Conservation (phyloP, 2,329 filamentous ascomycete species). For the Aspergillus costaricaensis region DNA sequence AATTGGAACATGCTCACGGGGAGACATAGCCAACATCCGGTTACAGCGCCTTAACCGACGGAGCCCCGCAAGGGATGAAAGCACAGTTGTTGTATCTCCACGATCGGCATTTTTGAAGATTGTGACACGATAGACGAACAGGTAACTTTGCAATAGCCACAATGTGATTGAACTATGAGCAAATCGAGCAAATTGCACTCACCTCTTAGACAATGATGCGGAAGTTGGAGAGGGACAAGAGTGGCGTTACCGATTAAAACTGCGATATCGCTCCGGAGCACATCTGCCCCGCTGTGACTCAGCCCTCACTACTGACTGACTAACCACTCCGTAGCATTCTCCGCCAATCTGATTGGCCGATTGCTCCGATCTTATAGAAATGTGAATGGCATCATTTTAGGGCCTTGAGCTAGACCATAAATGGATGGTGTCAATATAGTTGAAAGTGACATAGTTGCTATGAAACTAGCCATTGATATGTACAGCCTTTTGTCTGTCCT, state of each 20-base stretch:
- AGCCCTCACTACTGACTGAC: conserved; percentile 14
- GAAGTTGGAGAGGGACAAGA: conserved; percentile 21
- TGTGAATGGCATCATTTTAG: conserved; percentile 5
- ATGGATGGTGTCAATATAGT: neutral
- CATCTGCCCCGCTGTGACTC: conserved; percentile 29
- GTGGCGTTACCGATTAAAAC: conserved; percentile 22
- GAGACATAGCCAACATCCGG: neutral
- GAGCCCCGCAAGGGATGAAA: neutral
- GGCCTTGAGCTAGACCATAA: neutral
- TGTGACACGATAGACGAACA: neutral
- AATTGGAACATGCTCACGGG: neutral
- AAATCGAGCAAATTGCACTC: conserved; percentile 16
- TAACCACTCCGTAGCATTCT: neutral
- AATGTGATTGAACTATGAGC: neutral
- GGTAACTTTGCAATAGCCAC: neutral
- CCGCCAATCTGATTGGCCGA: conserved; percentile 9
- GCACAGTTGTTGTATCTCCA: neutral
- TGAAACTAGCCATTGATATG: neutral
- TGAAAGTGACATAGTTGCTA: neutral
- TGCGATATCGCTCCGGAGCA: conserved; percentile 37
- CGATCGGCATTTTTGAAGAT: neutral
- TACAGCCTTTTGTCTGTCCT: neutral
- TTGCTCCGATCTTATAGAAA: neutral
- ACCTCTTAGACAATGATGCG: conserved; percentile 22
- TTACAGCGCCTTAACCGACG: neutral